Conservation (phyloP, 768 basidiomycete species). For the Hygrocybe coccinea region DNA sequence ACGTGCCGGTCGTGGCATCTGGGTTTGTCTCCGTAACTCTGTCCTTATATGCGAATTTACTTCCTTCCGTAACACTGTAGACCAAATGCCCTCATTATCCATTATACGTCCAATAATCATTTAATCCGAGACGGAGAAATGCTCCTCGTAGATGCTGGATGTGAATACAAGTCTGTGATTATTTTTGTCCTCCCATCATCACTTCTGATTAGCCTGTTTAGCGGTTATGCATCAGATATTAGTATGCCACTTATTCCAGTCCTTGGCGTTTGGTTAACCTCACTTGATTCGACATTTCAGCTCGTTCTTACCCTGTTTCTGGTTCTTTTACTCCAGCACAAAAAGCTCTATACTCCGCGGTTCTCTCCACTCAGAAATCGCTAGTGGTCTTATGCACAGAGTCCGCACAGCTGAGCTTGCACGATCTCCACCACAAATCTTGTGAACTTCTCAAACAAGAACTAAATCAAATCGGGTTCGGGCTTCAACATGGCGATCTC, state of each 20-base stretch:
- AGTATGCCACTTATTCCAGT: conserved; percentile 43
- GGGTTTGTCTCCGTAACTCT: conserved; percentile 50
- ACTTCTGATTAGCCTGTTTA: conserved; percentile 23
- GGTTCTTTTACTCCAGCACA: conserved; percentile 79
- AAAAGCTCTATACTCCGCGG: conserved; percentile 76
- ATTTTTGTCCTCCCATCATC: not conserved
- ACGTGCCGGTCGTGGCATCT: conserved; percentile 95
- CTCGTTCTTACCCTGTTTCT: conserved; percentile 83
- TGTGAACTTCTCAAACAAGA: conserved; percentile 64
- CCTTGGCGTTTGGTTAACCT: not conserved
- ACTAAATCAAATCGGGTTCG: conserved; percentile 71
- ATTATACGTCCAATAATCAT: conserved; percentile 91
- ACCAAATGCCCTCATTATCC: conserved; percentile 84
- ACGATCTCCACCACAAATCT: conserved; percentile 74
- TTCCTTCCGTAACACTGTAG: conserved; percentile 33
- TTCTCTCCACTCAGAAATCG: conserved; percentile 67
- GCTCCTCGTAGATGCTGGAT: conserved; percentile 86
- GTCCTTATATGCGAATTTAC: not conserved
- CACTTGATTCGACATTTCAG: conserved; percentile 32
- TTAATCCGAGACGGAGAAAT: conserved; percentile 65
- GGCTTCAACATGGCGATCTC: conserved; percentile 49
- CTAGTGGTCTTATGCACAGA: conserved; percentile 61
- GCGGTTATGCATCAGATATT: conserved; percentile 93
- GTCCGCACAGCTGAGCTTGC: conserved; percentile 50
- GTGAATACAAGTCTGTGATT: conserved; percentile 73